Percentiles rank a stretch among this genome's conserved stretches.
These are phyloP conservation scores for Capsella bursapastoris DNA, from an alignment of 345 rosid species.

Conservation along the genomic window DNA sequence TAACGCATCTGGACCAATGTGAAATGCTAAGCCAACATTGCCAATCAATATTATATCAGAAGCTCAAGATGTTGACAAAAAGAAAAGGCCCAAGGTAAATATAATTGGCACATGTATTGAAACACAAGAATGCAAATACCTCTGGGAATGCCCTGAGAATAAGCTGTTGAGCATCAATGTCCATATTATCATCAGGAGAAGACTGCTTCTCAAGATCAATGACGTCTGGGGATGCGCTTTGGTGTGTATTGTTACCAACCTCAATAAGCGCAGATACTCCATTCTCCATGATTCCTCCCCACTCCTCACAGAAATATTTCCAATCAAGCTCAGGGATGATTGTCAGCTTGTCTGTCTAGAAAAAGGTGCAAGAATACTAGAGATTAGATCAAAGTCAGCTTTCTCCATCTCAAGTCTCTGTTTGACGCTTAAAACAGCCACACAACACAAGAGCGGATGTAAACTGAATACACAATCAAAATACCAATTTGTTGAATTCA, in stretches of 20 bases:
- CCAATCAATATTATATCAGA: slow-evolving; percentile 20
- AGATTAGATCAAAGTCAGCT: slow-evolving; percentile 22
- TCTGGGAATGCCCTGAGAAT: slow-evolving; percentile 71
- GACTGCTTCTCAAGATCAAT: slow-evolving; percentile 51
- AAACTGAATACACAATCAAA: slow-evolving; percentile 31
- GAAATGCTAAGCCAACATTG: slow-evolving; percentile 16
- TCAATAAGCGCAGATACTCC: slow-evolving; percentile 79
- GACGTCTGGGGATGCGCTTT: slow-evolving; percentile 47
- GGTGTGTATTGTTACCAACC: slow-evolving; percentile 42
- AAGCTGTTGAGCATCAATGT: slow-evolving; percentile 53
- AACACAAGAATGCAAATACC: slow-evolving; percentile 53
- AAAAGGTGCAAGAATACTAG: slow-evolving; percentile 43
- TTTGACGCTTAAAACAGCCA: slow-evolving; percentile 27
- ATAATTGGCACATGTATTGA: slow-evolving; percentile 16
- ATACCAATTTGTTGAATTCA: slow-evolving; percentile 15
- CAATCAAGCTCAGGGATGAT: slow-evolving; percentile 86
- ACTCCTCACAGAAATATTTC: slow-evolving; percentile 91
- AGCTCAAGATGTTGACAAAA: slow-evolving; percentile 16
- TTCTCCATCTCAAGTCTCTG: slow-evolving; percentile 20
- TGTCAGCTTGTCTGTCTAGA: slow-evolving; percentile 83
- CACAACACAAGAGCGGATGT: slow-evolving; percentile 21
- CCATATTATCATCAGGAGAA: slow-evolving; percentile 64
- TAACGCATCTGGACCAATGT: slow-evolving; percentile 18
- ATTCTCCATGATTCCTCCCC: slow-evolving; percentile 76
- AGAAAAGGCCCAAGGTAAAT: slow-evolving; percentile 16